Conservation (phyloP, 768 basidiomycete genomes). For the Amanita molliuscula region DNA sequence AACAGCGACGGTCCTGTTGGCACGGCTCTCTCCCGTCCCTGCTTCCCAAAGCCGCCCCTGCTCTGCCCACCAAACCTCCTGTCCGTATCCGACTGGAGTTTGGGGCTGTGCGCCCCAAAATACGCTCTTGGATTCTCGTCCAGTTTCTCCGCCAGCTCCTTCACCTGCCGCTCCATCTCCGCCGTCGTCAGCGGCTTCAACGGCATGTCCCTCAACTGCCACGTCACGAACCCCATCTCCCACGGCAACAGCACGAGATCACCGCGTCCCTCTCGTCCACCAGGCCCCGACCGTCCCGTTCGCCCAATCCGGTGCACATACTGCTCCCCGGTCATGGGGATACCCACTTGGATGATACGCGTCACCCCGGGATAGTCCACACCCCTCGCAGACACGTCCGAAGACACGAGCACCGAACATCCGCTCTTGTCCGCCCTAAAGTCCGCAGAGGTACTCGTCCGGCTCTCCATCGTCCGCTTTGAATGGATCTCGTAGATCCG, state of each 20-base stretch:
- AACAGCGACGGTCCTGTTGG: slow-evolving; percentile 9
- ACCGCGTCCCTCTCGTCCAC: slow-evolving; percentile 44
- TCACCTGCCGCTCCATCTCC: slow-evolving; percentile 36
- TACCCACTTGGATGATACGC: slow-evolving; percentile 84
- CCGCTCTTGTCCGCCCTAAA: slow-evolving; percentile 49
- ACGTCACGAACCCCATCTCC: slow-evolving; percentile 60
- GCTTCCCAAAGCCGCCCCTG: background rate
- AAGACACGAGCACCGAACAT: slow-evolving; percentile 65
- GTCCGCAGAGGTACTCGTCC: slow-evolving; percentile 42
- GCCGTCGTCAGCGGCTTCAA: slow-evolving; percentile 46
- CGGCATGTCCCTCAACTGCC: slow-evolving; percentile 56
- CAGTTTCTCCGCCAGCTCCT: slow-evolving; percentile 31
- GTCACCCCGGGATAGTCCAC: slow-evolving; percentile 86
- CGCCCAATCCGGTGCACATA: slow-evolving; percentile 85
- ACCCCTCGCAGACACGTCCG: slow-evolving; percentile 83
- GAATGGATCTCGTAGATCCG: slow-evolving; percentile 77
- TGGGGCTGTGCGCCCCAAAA: slow-evolving; percentile 12
- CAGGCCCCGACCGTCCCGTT: slow-evolving; percentile 59
- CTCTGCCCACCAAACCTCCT: background rate
- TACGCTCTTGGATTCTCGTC: slow-evolving; percentile 34
- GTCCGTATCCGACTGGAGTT: background rate
- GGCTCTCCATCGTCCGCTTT: slow-evolving; percentile 49
- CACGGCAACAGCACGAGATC: slow-evolving; percentile 76
- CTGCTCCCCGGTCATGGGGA: slow-evolving; percentile 56
- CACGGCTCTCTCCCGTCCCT: background rate